Conservation (phyloP, 306 rosid genomes). For the Sechiopsis laciniata region DNA sequence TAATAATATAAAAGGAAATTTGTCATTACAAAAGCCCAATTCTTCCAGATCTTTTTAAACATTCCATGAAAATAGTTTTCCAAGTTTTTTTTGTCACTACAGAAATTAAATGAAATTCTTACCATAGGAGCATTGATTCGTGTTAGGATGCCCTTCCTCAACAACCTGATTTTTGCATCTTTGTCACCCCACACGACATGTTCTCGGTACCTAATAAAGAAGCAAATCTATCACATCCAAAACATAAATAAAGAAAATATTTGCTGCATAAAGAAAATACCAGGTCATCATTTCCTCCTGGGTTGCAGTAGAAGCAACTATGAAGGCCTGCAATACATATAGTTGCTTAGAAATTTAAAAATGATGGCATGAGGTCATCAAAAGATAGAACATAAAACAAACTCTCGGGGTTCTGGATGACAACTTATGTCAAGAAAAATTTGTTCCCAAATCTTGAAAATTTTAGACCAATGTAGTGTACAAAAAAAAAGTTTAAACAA, state of each 20-base stretch:
- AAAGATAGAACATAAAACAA: background rate
- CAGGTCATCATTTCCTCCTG: constrained; percentile 80
- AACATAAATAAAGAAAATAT: background rate
- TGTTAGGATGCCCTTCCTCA: constrained; percentile 86
- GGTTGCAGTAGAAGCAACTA: constrained; percentile 91
- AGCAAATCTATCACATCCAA: constrained; percentile 18
- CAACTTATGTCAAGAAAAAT: background rate
- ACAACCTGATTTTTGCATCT: constrained; percentile 62
- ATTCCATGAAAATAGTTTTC: background rate
- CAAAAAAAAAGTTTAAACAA: background rate
- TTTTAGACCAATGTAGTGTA: background rate
- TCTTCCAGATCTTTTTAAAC: constrained; percentile 7
- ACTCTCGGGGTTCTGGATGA: background rate
- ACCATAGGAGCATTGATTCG: constrained; percentile 88
- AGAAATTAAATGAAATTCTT: constrained; percentile 30
- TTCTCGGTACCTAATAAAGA: constrained; percentile 62
- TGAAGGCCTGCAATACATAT: constrained; percentile 69
- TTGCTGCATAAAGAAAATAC: constrained; percentile 30
- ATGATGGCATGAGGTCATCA: background rate
- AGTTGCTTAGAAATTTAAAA: constrained; percentile 25
- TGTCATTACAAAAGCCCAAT: background rate
- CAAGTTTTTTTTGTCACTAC: background rate
- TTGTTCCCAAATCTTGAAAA: background rate
- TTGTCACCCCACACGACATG: constrained; percentile 95
- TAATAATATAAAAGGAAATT: background rate